Evolutionary conservation across 2,329 filamentous ascomycete genomes (phyloP), one percentile per base, ranked within the genome.

Genomic region (Magnaporthiopsis poae): DNA sequence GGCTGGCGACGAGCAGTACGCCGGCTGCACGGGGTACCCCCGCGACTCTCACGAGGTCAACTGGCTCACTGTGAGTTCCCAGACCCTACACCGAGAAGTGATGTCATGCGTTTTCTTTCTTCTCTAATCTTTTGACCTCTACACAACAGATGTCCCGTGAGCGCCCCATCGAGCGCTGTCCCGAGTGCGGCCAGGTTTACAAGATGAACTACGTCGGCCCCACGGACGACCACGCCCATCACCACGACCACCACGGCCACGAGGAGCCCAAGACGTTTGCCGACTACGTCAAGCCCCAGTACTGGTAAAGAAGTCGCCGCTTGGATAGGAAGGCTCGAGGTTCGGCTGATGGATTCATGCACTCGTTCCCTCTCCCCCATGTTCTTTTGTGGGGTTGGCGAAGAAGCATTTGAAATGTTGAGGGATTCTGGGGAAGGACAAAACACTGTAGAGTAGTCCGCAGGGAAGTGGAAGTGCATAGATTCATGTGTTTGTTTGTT

Each of bases 191-290:
- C 73, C 91, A 88, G 78, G 91, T 95, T 72, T 93, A 96, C 85
- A 96, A 96, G 89, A 95, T 98, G 91, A 90, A 97, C 78, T 99
- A 96, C 80, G 82, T 96, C 71, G 95, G 95, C 69, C 88, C 92
- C 65, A 78, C 88, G 76, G 90, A 95, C 71, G 88, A 93, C 77
- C 86, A 91, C 77, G 80, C 73, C 67, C 76, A 82, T 72, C 72
- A 73, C 70, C 74, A 80, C 77, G 77, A 84, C 77, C 79, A 83
- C 77, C 79, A 80, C 74, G 86, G 86, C 76, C 84, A 87, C 77
- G 86, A 89, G 79, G 92, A 96, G 82, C 91, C 92, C 78, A 96
- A 97, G 89, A 96, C 91, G 74, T 94, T 98, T 78, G 92, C 92
- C 80, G 91, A 99, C 84, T 98, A 86, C 81, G 88, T 99, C 81